Evolutionary conservation across 192 early-diverging fungal species (phyloP), one percentile per base, ranked within the genome.

Genomic region (Funneliformis mosseae): DNA sequence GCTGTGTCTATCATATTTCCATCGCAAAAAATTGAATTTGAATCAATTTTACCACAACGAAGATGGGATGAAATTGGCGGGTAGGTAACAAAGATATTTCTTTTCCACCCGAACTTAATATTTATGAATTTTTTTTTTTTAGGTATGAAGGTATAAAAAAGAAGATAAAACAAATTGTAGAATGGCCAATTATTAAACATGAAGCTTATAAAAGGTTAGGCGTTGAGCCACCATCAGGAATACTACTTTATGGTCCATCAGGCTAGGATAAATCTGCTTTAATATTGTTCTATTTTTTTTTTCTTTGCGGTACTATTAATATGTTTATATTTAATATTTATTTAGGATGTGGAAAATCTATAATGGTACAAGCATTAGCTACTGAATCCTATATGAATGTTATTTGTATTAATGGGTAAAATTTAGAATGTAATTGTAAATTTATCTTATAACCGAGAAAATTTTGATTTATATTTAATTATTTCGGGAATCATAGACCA

Each of bases 181-280:
- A 83, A 25, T 87, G 91, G 82, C 87, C 94, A 41, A 23, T 92
- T 23, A 72, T 90, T 55, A 83, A 88, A 16, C 83, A 90, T 23
- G 84, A 93, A 59, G 82, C 84, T 0, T 27, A 64, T 64, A 14
- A 64, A 14, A 28, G 23, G 8, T 85, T 97, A 42, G 97, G 97
- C 0, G 87, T 95, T 5, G 83, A 81, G 21, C 92, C 95, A 8
- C 93, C 95, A 0, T 86, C 91, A 12, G 97, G 97, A 6, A 80
- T 99, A n/a, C 81, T 99, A 43, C 87, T 99, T 5, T 94, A 97
- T 76, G 97, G 97, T 0, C 96, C 97, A 8, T 90, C 96, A 25
- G 97, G 94, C 90, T 85, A 27, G 77, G 60, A 11, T n/a, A 39
- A 21, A 41, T 9, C 18, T 12, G 12, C 8, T 41, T 69, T 10